Base-by-base conservation (phyloP, 148 eudicot species). In the Spergularia bocconei region DNA sequence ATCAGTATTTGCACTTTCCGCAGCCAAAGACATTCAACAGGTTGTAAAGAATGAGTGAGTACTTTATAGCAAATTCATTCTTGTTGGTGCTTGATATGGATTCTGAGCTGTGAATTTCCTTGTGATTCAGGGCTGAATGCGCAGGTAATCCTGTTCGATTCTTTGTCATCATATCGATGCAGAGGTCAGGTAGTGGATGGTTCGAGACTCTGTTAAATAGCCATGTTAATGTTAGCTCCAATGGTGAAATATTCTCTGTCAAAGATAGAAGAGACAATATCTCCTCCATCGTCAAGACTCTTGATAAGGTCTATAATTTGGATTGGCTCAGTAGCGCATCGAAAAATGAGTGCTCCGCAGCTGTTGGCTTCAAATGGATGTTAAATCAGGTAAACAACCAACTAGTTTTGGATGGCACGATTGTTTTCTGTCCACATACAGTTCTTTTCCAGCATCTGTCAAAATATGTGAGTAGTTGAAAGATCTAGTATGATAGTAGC, bases 291-390 rank as follows among this genome's bases (percentile, higher is more conserved):
- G 60, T 84, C 14, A 73, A 72, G 77, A 91, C 90, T 47, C 88
- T 95, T 65, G 94, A 96, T 80, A 85, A 64, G 80, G 93, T 96
- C 54, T 96, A 92, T 83, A 87, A 91, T 84, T 87, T 96, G 86
- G 99, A 96, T 71, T 90, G 87, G 96, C 71, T 84, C 16, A 90
- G 79, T 53, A 95, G 99, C 79, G 97, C 99, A 64, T 91, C 99
- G 65, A 96, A 89, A 86, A 95, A 89, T 73, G 86, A 92, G 67
- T 96, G 99, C 73, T 89, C 97, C 3, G 97, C 98, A 63, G 99
- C 99, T 39, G 84, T 96, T 67, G 99, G 99, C 78, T 91, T 92
- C 88, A 96, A 92, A 83, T 96, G 99, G 99, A 96, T 96, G 99
- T 89, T 96, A 68, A 96, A 92, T 83, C 99, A 92, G 98, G 99